Conservation (phyloP, 352 stramenopile genomes). For the Phytophthora foliorum region DNA sequence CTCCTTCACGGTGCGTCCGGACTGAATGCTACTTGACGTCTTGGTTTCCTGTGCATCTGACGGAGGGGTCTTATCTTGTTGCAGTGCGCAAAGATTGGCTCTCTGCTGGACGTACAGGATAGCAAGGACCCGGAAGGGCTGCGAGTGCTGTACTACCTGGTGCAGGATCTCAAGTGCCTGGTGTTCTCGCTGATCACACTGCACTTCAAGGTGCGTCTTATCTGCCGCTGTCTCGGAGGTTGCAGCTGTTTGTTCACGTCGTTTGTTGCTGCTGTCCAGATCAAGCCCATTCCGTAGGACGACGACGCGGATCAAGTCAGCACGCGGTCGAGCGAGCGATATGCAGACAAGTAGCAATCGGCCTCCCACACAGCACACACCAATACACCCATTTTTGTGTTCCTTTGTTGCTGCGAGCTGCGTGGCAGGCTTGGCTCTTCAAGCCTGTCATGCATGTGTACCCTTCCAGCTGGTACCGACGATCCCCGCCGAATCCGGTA, state of each 20-base stretch:
- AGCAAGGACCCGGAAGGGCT: slow-evolving; percentile 97
- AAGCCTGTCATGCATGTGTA: background rate
- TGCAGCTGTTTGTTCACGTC: slow-evolving; percentile 27
- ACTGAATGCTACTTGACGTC: background rate
- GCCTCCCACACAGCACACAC: slow-evolving; percentile 1
- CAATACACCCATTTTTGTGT: slow-evolving; percentile 31
- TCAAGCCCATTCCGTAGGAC: slow-evolving; percentile 94
- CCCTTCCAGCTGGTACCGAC: slow-evolving; percentile 3
- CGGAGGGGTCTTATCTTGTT: background rate
- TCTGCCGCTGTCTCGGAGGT: slow-evolving; percentile 2
- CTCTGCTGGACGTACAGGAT: slow-evolving; percentile 95
- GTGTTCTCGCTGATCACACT: slow-evolving; percentile 97
- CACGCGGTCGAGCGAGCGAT: slow-evolving; percentile 12
- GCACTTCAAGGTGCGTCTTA: slow-evolving; percentile 94
- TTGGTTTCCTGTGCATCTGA: background rate
- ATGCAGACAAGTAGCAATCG: slow-evolving; percentile 10
- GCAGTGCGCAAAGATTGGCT: slow-evolving; percentile 96
- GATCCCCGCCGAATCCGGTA: slow-evolving; percentile 25
- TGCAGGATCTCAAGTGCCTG: slow-evolving; percentile 98
- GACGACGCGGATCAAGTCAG: slow-evolving; percentile 19
- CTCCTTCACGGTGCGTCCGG: slow-evolving; percentile 92
- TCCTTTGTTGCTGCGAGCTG: background rate
- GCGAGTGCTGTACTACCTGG: slow-evolving; percentile 96
- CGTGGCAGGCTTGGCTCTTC: background rate
- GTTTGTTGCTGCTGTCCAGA: slow-evolving; percentile 55